Evolutionary conservation across 2,329 filamentous ascomycete species (phyloP).

Genomic region (Aureobasidium mangrovei): DNA sequence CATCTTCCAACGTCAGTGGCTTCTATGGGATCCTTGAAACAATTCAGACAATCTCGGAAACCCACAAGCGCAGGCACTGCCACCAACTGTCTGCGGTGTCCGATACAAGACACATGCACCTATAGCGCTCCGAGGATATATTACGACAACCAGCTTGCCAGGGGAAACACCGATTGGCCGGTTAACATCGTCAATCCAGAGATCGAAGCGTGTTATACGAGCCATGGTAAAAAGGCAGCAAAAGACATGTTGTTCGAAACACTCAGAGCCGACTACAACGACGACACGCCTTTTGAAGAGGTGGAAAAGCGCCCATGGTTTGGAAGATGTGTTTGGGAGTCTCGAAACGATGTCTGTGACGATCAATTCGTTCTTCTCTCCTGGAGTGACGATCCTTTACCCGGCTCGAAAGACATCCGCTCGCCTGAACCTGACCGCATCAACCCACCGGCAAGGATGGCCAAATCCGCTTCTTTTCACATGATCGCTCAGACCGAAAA

Average conservation of each 20-base stretch:
- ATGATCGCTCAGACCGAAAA: constrained; percentile 88
- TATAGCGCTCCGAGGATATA: constrained; percentile 85
- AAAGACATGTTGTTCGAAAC: constrained; percentile 40
- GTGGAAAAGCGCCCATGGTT: constrained; percentile 58
- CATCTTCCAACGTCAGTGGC: constrained; percentile 70
- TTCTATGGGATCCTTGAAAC: constrained; percentile 67
- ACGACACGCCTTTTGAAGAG: constrained; percentile 41
- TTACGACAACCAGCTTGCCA: constrained; percentile 56
- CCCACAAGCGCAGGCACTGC: constrained; percentile 63
- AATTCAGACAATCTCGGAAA: constrained; percentile 69
- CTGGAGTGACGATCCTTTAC: constrained; percentile 65
- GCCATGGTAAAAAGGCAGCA: constrained; percentile 40
- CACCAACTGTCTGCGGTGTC: constrained; percentile 81
- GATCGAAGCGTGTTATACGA: constrained; percentile 64
- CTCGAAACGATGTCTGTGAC: constrained; percentile 88
- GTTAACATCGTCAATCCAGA: constrained; percentile 84
- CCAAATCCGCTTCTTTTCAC: constrained; percentile 84
- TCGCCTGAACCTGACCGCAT: not conserved
- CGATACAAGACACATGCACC: constrained; percentile 64
- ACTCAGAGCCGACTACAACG: constrained; percentile 47
- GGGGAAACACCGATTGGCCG: constrained; percentile 68
- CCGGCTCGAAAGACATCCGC: constrained; percentile 9
- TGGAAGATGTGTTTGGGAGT: constrained; percentile 89
- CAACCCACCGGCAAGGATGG: constrained; percentile 37
- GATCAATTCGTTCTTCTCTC: constrained; percentile 82